These are phyloP conservation scores for Globisporangium solare DNA, from an alignment of 352 stramenopile species.

Conservation along the genomic window DNA sequence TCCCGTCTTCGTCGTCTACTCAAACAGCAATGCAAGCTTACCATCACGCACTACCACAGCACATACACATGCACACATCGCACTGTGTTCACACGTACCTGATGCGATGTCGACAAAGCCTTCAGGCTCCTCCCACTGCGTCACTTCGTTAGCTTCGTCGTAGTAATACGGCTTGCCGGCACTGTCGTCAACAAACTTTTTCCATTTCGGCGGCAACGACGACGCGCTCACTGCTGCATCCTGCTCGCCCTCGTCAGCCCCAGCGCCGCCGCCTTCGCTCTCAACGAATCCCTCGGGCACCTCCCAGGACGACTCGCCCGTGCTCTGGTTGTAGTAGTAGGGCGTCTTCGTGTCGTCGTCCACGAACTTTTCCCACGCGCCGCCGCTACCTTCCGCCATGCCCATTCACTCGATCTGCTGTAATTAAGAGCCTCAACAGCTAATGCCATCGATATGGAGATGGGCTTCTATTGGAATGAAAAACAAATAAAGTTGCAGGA, in stretches of 20 bases:
- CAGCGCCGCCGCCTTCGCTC: slow-evolving; percentile 10
- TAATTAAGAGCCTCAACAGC: slow-evolving; percentile 8
- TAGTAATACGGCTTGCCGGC: slow-evolving; percentile 64
- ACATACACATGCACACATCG: not conserved
- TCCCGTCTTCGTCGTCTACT: slow-evolving; percentile 1
- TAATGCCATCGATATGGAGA: not conserved
- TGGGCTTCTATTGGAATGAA: not conserved
- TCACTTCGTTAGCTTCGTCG: slow-evolving; percentile 63
- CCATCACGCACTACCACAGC: not conserved
- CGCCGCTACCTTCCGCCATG: not conserved
- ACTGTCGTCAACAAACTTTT: slow-evolving; percentile 57
- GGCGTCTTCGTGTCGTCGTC: slow-evolving; percentile 50
- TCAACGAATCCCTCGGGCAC: slow-evolving; percentile 31
- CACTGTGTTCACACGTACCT: slow-evolving; percentile 7
- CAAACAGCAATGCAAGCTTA: slow-evolving; percentile 1
- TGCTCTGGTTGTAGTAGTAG: slow-evolving; percentile 78
- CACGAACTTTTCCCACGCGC: slow-evolving; percentile 65
- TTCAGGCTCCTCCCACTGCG: slow-evolving; percentile 72
- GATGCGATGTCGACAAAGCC: slow-evolving; percentile 24
- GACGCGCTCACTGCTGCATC: slow-evolving; percentile 1
- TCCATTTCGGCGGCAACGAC: slow-evolving; percentile 38
- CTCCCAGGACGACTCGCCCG: slow-evolving; percentile 74
- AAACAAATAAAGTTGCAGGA: not conserved
- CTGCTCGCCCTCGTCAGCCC: too few relatives aligned
- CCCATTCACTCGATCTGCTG: not conserved